Evolutionary conservation across 495 filamentous ascomycete genomes (phyloP), one percentile per base, ranked within the genome.

Genomic region (Penicillium malachiteum): DNA sequence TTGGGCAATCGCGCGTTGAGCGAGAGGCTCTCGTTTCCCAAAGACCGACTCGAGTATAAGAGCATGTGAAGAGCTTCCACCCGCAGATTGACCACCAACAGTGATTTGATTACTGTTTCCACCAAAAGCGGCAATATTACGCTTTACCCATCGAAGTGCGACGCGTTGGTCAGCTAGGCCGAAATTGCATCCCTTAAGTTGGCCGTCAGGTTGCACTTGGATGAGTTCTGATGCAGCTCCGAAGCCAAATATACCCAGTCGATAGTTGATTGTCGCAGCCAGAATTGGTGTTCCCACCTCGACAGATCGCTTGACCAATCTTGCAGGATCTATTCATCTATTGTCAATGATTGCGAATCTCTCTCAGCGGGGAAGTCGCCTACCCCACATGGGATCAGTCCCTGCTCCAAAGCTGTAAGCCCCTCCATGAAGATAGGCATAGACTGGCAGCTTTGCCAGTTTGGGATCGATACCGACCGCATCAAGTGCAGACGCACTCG

Each of bases 191-290:
- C 37, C 39, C 13, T 31, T 52, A 3, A 38, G 12, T 17, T 52
- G 18, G 3, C 18, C 49, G 5, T 39, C 49, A 2, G 37, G 35
- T 11, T 52, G 43, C 17, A 5, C 30, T 46, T 46, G 21, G 14
- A 48, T 48, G 13, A 48, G 31, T 8, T 31, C 45, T 3, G 45
- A 34, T 5, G 50, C 7, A 16, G 50, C 50, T 7, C 38, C 26
- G 32, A 52, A 52, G 26, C 50, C 50, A 16, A 52, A 42, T 3
- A 42, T 40, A n/a, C 30, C n/a, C 3, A 52, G 38, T 31, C 50
- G 18, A 16, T 52, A 52, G 45, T 48, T 48, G 45, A 48, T 7
- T 31, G 31, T 32, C 13, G 31, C 45, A 30, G 16, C 45, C 14
- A 48, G 31, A 4, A 48, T 32, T 14, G 45, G 45, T 2, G 26